Evolutionary conservation across 352 stramenopile genomes (phyloP), one percentile per base, ranked within the genome.

Genomic region (Phytophthora pisi): DNA sequence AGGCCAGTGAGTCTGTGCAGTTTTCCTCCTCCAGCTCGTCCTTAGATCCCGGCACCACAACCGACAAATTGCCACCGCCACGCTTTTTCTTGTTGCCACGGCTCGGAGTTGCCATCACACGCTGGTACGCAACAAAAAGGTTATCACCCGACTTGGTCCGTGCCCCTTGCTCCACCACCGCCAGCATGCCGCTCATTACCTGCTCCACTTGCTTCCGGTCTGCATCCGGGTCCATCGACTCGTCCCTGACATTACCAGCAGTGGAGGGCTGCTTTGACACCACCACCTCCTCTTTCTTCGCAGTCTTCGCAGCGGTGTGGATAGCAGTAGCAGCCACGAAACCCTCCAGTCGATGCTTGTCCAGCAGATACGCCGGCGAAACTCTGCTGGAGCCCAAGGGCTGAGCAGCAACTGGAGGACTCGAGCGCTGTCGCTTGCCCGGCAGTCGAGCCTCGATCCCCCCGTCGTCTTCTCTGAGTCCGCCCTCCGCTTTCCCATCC

Each of bases 401-500:
- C 3, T 70, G 43, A 18, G 63, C 50, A 40, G 42, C 51, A 60
- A 64, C 52, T 0, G 74, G 77, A 1, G 82, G 81, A 52, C 81
- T 90, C 13, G 85, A 89, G 4, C 85, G 78, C 55, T 92, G 85
- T 2, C 85, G 74, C 49, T 93, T 93, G 5, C 85, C 81, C 2
- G 77, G 72, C 6, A 76, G 24, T 13, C 70, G 68, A 1, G 72
- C 45, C 16, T 85, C 80, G 16, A 75, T 66, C 1, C 40, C 63
- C 4, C 57, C 61, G 42, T 75, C 74, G 16, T 66, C 70, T 42
- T 72, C 53, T 61, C 47, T 51, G 20, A 52, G 34, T 7, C 47
- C 53, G 2, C 53, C 61, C 9, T 72, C 60, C 9, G 45, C 40
- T 30, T 75, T 78, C 3, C 74, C 75, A 18, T 87, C 77, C 49